Evolutionary conservation across 2,329 filamentous ascomycete genomes (phyloP).

Genomic region (Hansfordia pulvinata): DNA sequence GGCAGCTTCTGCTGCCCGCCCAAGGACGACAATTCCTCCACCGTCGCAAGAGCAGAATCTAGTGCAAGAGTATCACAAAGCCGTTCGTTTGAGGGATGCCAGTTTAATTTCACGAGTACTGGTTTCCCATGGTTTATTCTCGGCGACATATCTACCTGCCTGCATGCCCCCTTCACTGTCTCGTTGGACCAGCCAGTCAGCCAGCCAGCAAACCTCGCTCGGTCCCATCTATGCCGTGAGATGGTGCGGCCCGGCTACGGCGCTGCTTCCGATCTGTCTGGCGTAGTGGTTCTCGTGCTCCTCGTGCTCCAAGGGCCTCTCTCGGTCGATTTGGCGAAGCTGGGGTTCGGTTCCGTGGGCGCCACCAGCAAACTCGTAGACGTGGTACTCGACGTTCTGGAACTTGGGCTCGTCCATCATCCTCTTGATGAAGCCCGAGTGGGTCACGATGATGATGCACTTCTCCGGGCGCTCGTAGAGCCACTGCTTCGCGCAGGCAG

Average conservation of each 20-base stretch:
- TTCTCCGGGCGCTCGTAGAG: slow-evolving; percentile 14
- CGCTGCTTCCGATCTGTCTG: no score
- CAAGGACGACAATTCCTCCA: slow-evolving; percentile 9
- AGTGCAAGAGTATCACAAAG: slow-evolving; percentile 17
- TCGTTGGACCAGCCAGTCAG: no score
- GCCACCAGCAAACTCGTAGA: slow-evolving; percentile 9
- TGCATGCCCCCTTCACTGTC: no score
- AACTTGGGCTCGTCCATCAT: slow-evolving; percentile 13
- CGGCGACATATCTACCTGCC: slow-evolving; percentile 21
- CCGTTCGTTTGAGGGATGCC: slow-evolving; percentile 22
- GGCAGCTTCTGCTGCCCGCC: slow-evolving; percentile 12
- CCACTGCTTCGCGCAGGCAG: slow-evolving; percentile 13
- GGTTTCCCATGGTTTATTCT: slow-evolving; percentile 20
- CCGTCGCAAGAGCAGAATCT: slow-evolving; percentile 14
- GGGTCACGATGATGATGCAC: slow-evolving; percentile 17
- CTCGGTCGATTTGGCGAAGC: slow-evolving; percentile 6
- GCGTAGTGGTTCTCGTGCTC: no score
- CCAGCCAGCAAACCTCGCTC: no score
- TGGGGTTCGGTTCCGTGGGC: slow-evolving; percentile 4
- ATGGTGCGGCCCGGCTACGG: no score
- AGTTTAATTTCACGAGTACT: slow-evolving; percentile 11
- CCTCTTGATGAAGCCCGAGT: slow-evolving; percentile 16
- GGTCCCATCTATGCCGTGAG: neutral
- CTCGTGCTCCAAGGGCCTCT: slow-evolving; percentile 2
- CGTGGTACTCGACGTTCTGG: slow-evolving; percentile 15